Evolutionary conservation across 164 flowering plant genomes (phyloP), one percentile per base, ranked within the genome.

Genomic region (Nymphaea colorata): DNA sequence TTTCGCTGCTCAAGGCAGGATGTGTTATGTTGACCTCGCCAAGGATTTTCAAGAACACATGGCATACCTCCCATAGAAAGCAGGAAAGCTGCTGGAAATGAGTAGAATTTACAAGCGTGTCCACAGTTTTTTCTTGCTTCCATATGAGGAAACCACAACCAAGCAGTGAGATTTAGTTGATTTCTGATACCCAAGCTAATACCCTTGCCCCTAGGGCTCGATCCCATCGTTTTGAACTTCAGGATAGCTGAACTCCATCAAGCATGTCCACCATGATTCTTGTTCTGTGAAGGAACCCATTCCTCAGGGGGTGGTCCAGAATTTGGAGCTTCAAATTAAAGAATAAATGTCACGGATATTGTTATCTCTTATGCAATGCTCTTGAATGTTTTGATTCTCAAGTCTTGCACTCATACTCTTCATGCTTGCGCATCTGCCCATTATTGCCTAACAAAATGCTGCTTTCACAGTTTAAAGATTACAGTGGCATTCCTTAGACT

Each of bases 1-100:
- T 67, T 18, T 57, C 7, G 59, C 64, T 61, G 64, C 59, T 60
- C 17, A 59, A 67, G 55, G 44, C 69, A 67, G 64, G 69, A 60
- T 43, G 69, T 43, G 18, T 43, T 67, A 41, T 12, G 4, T 41
- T 44, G 64, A 67, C 45, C 51, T 12, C 42, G 16, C 18, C 14
- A 8, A 41, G 64, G n/a, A 63, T 12, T 16, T 42, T 36, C 59
- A 14, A 42, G 59, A 59, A 42, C 45, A 59, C 64, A 67, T 42
- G 69, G 17, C 16, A 6, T 63, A 43, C 41, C 42, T 5, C 7
- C 44, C 17, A 4, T 43, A 42, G 47, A 11, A n/a, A 67, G 43
- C 15, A 42, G 43, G 53, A 61, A 67, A 41, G 62, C 69, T 67
- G 14, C 65, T 62, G 18, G 59, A 67, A 42, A 5, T 8, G 41